Conservation (phyloP, 2,329 filamentous ascomycete species). For the Penicillium sp. region DNA sequence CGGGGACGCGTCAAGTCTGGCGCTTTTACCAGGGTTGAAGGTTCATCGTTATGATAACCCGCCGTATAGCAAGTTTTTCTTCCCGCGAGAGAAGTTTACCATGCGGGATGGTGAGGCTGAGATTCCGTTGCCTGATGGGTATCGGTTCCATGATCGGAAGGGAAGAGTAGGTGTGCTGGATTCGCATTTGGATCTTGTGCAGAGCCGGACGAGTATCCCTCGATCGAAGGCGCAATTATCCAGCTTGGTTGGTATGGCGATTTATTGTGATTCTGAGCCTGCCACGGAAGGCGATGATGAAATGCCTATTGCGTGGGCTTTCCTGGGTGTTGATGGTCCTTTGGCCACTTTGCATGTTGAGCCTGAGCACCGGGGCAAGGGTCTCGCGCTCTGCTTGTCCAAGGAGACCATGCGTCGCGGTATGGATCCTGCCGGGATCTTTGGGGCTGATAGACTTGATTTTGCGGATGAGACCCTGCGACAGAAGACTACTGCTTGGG, state of each 20-base stretch:
- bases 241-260: constrained; percentile 33
- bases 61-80: constrained; percentile 41
- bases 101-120: background rate
- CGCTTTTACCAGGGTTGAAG: constrained; percentile 21
- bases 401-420: constrained; percentile 34
- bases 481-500: constrained; percentile 25
- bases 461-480: constrained; percentile 5
- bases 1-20: background rate
- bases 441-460: constrained; percentile 11
- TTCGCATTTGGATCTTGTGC: constrained; percentile 38
- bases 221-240: constrained; percentile 35
- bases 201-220: constrained; percentile 40
- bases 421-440: constrained; percentile 23
- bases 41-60: constrained; percentile 31
- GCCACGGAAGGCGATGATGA: constrained; percentile 8
- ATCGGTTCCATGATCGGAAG: constrained; percentile 28
- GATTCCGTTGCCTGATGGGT: constrained; percentile 29
- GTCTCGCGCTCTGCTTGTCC: constrained; percentile 34
- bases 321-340: constrained; percentile 39
- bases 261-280: constrained; percentile 29
- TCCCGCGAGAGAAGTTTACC: constrained; percentile 21
- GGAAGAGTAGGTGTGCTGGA: constrained; percentile 28
- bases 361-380: constrained; percentile 40
- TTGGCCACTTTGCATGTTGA: constrained; percentile 44
- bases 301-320: constrained; percentile 42